phyloP scores from a whole-genome alignment of 176 grass and related monocot species.

The Triticum monococcum region DNA sequence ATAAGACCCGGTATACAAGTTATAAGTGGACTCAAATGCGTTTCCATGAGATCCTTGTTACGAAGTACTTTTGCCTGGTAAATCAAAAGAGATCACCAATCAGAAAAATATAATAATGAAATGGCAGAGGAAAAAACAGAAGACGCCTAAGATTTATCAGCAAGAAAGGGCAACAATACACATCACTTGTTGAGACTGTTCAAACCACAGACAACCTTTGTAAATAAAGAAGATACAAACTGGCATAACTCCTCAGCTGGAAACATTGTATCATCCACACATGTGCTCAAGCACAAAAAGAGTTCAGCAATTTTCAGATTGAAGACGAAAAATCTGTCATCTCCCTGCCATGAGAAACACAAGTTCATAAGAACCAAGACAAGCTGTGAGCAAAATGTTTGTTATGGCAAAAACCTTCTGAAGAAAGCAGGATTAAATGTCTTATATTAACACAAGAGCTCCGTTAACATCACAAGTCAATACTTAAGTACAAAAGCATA shows the following conservation, averaged over 20 bases:
- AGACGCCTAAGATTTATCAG: not conserved
- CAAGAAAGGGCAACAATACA: not conserved
- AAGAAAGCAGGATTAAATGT: conserved; percentile 11
- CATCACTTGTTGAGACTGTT: not conserved
- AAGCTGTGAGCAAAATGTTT: not conserved
- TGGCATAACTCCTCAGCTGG: conserved; percentile 57
- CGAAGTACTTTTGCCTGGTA: conserved; percentile 40
- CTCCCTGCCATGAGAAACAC: conserved; percentile 53
- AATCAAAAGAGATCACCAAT: conserved; percentile 3
- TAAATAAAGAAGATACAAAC: conserved; percentile 55
- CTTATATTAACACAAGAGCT: not conserved
- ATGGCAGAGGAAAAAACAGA: not conserved
- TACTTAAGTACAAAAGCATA: not conserved
- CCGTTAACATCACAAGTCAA: conserved; percentile 4
- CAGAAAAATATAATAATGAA: not conserved
- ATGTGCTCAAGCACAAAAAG: conserved; percentile 54
- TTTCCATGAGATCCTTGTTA: conserved; percentile 63
- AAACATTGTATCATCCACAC: conserved; percentile 37
- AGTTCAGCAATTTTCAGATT: conserved; percentile 78
- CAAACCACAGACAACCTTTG: conserved; percentile 40
- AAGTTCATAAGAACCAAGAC: not conserved
- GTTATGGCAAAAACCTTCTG: not conserved
- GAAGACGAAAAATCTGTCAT: conserved; percentile 64
- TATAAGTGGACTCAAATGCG: conserved; percentile 54
- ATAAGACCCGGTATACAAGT: conserved; percentile 48